Conservation (phyloP, 192 early-diverging fungal species). For the Jimgerdemannia flammicorona region DNA sequence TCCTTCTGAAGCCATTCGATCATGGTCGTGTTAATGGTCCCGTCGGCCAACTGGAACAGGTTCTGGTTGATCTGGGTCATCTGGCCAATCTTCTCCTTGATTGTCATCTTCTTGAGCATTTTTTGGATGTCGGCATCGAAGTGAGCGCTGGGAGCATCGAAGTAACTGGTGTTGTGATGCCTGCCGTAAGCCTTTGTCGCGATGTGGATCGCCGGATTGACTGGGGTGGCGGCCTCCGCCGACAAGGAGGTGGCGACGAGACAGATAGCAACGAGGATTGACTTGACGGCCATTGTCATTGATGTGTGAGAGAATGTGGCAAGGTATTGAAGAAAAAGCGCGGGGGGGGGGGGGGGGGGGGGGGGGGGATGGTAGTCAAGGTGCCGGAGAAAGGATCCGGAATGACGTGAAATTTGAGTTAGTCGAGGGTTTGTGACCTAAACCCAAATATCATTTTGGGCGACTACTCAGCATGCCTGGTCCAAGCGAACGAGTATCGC, state of each 20-base stretch:
- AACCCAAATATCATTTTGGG: no score
- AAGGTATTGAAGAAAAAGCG: background rate
- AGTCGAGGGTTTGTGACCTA: no score
- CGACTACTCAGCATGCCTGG: no score
- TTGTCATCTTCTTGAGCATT: constrained; percentile 38
- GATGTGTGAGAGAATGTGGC: background rate
- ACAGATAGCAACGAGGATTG: background rate
- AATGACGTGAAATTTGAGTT: no score
- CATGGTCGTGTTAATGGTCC: constrained; percentile 43
- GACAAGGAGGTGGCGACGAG: background rate
- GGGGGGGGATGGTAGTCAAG: no score
- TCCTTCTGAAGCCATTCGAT: constrained; percentile 52
- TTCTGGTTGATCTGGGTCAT: constrained; percentile 66
- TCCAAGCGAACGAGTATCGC: no score
- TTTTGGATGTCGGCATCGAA: constrained; percentile 46
- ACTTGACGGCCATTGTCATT: background rate
- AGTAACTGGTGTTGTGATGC: background rate
- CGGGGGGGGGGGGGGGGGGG: no score
- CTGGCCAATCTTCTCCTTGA: constrained; percentile 60
- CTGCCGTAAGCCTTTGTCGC: background rate
- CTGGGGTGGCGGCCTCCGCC: background rate
- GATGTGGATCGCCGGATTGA: background rate
- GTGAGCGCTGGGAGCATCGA: background rate
- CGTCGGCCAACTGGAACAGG: constrained; percentile 46
- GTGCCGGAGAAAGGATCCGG: no score